Base-by-base conservation (phyloP, 2,329 filamentous ascomycete species). In the Curvularia sp. region DNA sequence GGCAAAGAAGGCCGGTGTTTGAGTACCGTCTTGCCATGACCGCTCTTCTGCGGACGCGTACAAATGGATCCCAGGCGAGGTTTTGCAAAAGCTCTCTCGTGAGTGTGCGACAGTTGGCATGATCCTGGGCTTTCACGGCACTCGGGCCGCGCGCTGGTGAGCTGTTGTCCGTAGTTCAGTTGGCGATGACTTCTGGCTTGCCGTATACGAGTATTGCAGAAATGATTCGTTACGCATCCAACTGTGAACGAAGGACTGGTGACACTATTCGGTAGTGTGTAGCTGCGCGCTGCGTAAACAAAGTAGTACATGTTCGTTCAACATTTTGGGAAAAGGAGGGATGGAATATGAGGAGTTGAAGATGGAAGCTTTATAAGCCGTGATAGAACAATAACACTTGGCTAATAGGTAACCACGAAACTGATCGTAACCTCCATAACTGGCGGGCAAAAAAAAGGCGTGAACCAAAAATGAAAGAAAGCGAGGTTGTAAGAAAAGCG, bases 151-250 rank as follows among this genome's bases (percentile, higher is more conserved):
- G 47, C 12, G 56, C 56, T 15, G 62, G 60, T 13, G 64, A 64
- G 32, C 15, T 66, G 42, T 45, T 66, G 43, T 52, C 64, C 1
- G 57, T 63, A 4, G 58, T 64, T 18, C 61, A 64, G 38, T 38
- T 64, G 38, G 61, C 59, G n/a, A 65, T 63, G 57, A 45, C 49
- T 12, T 55, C 48, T 28, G 49, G 46, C 7, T 38, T 63, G 52
- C 51, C 51, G 8, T 58, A 64, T 36, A 55, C 49, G 19, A 63
- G 41, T 25, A 39, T 65, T 25, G 25, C 30, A 3, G 53, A 47
- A 10, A 36, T 63, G 42, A 55, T 63, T 63, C 28, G 47, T 65
- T 12, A 58, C 57, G 13, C 60, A 63, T 61, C 64, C 61, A 39
- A 63, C 53, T 1, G 52, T 56, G 42, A 51, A 46, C 23, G 64